phyloP scores from a whole-genome alignment of 306 rosid genomes.

The Malus asiatica region DNA sequence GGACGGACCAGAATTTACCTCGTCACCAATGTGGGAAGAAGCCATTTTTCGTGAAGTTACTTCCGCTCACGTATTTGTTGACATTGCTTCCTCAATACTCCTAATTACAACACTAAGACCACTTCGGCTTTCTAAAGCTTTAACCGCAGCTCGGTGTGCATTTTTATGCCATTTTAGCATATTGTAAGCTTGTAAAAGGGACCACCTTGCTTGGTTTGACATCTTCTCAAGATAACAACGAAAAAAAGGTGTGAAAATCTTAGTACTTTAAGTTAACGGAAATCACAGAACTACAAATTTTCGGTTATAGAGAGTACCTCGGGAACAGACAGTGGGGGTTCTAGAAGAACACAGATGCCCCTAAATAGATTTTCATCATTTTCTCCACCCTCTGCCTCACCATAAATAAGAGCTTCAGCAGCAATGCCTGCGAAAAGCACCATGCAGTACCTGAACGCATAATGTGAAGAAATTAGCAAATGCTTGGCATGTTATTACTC shows the following conservation, averaged over 20 bases:
- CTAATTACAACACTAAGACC: slow-evolving; percentile 67
- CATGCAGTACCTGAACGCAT: slow-evolving; percentile 73
- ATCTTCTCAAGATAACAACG: slow-evolving; percentile 41
- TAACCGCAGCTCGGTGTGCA: slow-evolving; percentile 81
- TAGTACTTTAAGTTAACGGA: background rate
- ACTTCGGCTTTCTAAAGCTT: slow-evolving; percentile 75
- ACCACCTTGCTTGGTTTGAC: slow-evolving; percentile 99
- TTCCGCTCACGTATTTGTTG: slow-evolving; percentile 24
- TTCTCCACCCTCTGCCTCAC: slow-evolving; percentile 98
- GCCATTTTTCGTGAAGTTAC: background rate
- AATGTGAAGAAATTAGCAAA: background rate
- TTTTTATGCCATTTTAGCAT: slow-evolving; percentile 83
- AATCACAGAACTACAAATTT: slow-evolving; percentile 7
- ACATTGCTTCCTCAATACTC: slow-evolving; percentile 73
- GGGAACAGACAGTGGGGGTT: slow-evolving; percentile 73
- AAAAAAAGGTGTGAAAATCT: background rate
- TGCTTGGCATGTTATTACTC: background rate
- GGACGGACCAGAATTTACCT: background rate
- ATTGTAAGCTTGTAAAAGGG: slow-evolving; percentile 88
- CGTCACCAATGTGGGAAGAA: background rate
- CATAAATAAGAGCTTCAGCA: slow-evolving; percentile 92
- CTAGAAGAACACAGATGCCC: slow-evolving; percentile 63
- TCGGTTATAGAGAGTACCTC: slow-evolving; percentile 46
- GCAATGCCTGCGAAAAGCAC: slow-evolving; percentile 97
- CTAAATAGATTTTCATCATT: slow-evolving; percentile 91